These are phyloP conservation scores for Epichloe festucae DNA, from an alignment of 2,329 filamentous ascomycete genomes.

Conservation along the genomic window DNA sequence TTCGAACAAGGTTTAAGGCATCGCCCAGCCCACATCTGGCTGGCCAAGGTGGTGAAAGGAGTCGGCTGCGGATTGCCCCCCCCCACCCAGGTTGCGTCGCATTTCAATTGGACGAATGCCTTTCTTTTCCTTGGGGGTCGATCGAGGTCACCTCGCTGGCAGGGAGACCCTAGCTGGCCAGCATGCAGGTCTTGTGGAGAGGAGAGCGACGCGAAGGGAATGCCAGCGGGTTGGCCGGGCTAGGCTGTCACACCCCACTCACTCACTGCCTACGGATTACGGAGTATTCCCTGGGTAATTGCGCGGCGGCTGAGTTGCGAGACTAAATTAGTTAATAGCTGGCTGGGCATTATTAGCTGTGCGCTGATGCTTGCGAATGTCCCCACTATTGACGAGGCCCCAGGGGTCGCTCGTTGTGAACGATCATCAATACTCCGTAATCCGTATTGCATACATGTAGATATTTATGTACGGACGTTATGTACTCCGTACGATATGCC, in stretches of 20 bases:
- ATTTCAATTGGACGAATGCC: slow-evolving; percentile 1
- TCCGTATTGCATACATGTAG: no score
- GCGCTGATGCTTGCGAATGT: not conserved
- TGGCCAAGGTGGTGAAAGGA: not conserved
- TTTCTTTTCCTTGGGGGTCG: not conserved
- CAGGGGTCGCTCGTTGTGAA: not conserved
- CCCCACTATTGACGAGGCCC: not conserved
- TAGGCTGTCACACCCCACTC: not conserved
- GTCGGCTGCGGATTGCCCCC: not conserved
- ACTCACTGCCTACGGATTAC: no score
- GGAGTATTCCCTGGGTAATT: no score
- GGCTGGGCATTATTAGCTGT: not conserved
- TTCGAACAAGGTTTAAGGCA: not conserved
- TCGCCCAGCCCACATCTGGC: not conserved
- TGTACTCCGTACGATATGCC: no score
- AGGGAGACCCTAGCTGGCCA: not conserved
- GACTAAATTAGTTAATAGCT: no score
- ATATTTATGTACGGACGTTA: no score
- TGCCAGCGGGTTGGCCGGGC: slow-evolving; percentile 7
- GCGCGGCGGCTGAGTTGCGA: no score
- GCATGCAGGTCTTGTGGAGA: not conserved
- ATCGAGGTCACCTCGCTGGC: not conserved
- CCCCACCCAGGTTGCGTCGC: not conserved
- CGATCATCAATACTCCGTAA: not conserved
- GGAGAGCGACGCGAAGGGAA: not conserved